These are phyloP conservation scores for Candida buenavistaensis DNA, from an alignment of 1,139 yeast species.

Conservation along the genomic window DNA sequence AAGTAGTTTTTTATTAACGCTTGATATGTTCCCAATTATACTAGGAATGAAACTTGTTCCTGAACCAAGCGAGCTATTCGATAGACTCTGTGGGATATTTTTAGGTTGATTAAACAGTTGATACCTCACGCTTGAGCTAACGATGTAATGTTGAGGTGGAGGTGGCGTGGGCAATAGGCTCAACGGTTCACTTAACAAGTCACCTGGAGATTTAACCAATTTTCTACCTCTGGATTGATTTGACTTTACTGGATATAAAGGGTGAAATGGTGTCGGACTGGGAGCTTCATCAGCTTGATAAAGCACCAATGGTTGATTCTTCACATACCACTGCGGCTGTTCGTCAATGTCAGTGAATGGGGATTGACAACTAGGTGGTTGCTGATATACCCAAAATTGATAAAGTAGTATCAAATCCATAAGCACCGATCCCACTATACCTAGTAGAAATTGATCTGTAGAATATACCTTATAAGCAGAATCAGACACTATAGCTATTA, in stretches of 20 bases:
- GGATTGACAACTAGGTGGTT: neutral
- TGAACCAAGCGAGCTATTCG: slow-evolving; percentile 8
- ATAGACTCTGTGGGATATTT: slow-evolving; percentile 5
- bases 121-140: slow-evolving; percentile 5
- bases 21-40: slow-evolving; percentile 41
- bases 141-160: slow-evolving; percentile 10
- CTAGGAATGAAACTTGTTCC: slow-evolving; percentile 44
- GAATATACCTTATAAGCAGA: slow-evolving; percentile 16
- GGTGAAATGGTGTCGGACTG: slow-evolving; percentile 5
- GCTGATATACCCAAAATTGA: slow-evolving; percentile 31
- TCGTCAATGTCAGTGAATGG: slow-evolving; percentile 5
- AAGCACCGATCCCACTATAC: slow-evolving; percentile 37
- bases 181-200: slow-evolving; percentile 4
- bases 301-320: slow-evolving; percentile 17
- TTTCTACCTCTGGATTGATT: slow-evolving; percentile 9
- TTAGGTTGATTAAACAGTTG: slow-evolving; percentile 1
- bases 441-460: slow-evolving; percentile 27
- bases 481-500: slow-evolving; percentile 32
- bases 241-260: slow-evolving; percentile 8
- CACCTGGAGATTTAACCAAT: slow-evolving; percentile 7
- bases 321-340: slow-evolving; percentile 42
- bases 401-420: slow-evolving; percentile 34
- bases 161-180: slow-evolving; percentile 9
- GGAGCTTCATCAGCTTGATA: slow-evolving; percentile 12
- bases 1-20: slow-evolving; percentile 36